Percentiles rank a stretch among this genome's conserved stretches.
These are phyloP conservation scores for Populus pruinosa DNA, from an alignment of 345 rosid genomes.

Conservation along the genomic window DNA sequence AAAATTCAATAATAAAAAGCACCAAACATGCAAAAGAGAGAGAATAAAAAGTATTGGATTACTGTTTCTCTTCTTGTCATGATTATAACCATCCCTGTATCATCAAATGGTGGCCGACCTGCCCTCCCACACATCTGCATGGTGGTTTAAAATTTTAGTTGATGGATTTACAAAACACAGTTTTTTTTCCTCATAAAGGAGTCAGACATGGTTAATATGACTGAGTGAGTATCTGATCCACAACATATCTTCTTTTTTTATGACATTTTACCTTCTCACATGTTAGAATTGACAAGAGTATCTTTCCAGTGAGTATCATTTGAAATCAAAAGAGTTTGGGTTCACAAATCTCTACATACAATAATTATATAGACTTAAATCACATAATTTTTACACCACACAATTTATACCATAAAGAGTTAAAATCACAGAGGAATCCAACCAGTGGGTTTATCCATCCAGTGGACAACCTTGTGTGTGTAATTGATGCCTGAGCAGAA, in stretches of 20 bases:
- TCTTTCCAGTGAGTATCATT: background rate
- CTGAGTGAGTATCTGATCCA: too few species aligned
- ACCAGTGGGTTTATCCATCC: background rate
- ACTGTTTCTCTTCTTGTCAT: slow-evolving; percentile 99
- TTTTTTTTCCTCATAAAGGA: too few species aligned
- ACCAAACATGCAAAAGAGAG: slow-evolving; percentile 10
- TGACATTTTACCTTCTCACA: background rate
- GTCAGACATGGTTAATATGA: too few species aligned
- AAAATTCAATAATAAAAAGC: slow-evolving; percentile 14
- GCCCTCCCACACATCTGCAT: slow-evolving; percentile 97
- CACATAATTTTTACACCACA: background rate
- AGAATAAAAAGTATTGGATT: slow-evolving; percentile 17
- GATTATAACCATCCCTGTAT: slow-evolving; percentile 82
- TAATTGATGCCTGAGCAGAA: background rate
- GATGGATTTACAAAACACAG: too few species aligned
- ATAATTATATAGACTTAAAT: too few species aligned
- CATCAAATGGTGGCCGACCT: slow-evolving; percentile 98
- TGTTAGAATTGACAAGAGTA: background rate
- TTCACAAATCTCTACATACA: background rate
- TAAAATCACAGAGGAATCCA: background rate
- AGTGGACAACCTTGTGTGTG: background rate
- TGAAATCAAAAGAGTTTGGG: background rate
- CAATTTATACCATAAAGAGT: background rate
- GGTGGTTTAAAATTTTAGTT: background rate
- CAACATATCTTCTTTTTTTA: background rate